Evolutionary conservation across 1,139 yeast genomes (phyloP).

Genomic region (Debaryomyces nepalensis): DNA sequence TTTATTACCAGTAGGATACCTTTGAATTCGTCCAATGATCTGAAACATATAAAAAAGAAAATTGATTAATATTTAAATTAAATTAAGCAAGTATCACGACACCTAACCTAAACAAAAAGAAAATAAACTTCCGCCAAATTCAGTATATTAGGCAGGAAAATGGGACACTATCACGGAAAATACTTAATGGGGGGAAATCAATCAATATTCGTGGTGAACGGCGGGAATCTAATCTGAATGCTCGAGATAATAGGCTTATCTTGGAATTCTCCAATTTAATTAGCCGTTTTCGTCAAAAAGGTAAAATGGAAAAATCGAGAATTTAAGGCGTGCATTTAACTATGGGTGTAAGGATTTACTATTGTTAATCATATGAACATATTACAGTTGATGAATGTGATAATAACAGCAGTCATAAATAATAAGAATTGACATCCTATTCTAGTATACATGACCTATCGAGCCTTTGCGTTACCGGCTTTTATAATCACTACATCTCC

Average conservation of each 20-base stretch:
- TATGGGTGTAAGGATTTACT: conserved; percentile 7
- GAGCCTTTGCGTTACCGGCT: conserved; percentile 46
- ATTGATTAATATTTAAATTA: neutral
- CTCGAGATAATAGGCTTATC: conserved; percentile 5
- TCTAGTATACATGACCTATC: conserved; percentile 11
- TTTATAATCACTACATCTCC: conserved; percentile 76
- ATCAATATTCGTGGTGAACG: neutral
- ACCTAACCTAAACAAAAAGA: conserved; percentile 6
- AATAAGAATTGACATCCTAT: neutral
- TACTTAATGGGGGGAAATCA: conserved; percentile 1
- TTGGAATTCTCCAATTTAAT: conserved; percentile 5
- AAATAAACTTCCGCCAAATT: conserved; percentile 2
- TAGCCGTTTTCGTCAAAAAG: conserved; percentile 7
- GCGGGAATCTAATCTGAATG: conserved; percentile 1
- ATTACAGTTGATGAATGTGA: neutral
- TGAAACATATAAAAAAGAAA: conserved; percentile 14
- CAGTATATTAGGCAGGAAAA: conserved; percentile 5
- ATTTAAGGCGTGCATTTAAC: neutral
- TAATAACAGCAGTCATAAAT: conserved; percentile 5
- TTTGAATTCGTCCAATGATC: conserved; percentile 10
- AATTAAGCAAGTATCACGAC: conserved; percentile 8
- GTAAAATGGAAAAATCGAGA: neutral
- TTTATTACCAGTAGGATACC: conserved; percentile 5
- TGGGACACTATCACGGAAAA: conserved; percentile 2
- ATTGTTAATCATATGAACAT: neutral